Conservation (phyloP, 768 basidiomycete genomes). For the Suillus placidus region DNA sequence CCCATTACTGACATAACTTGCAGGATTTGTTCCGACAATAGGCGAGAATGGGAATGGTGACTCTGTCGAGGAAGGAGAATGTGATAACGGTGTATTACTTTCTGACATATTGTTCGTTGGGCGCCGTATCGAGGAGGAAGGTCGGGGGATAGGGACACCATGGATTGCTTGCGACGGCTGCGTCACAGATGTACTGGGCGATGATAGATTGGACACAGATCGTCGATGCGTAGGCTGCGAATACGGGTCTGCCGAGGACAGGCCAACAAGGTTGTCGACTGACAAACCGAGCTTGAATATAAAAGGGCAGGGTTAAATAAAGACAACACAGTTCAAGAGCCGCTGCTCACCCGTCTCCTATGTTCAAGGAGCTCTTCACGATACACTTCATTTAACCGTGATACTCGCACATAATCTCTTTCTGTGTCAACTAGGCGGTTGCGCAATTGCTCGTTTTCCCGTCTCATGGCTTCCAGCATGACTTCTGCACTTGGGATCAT, state of each 20-base stretch:
- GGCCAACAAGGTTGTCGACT: slow-evolving; percentile 78
- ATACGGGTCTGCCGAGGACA: slow-evolving; percentile 65
- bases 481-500: slow-evolving; percentile 49
- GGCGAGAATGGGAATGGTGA: slow-evolving; percentile 74
- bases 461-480: slow-evolving; percentile 73
- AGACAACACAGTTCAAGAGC: slow-evolving; percentile 13
- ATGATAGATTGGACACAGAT: slow-evolving; percentile 40
- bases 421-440: slow-evolving; percentile 72
- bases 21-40: slow-evolving; percentile 50
- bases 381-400: slow-evolving; percentile 80
- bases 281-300: slow-evolving; percentile 63
- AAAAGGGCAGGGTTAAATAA: slow-evolving; percentile 5
- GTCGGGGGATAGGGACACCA: slow-evolving; percentile 78
- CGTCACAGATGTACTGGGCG: slow-evolving; percentile 30
- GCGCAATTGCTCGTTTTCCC: slow-evolving; percentile 79
- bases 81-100: slow-evolving; percentile 63
- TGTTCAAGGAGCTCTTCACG: slow-evolving; percentile 83
- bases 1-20: slow-evolving; percentile 57
- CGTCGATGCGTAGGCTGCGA: slow-evolving; percentile 74
- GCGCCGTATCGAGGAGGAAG: slow-evolving; percentile 63
- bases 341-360: slow-evolving; percentile 62
- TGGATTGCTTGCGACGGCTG: slow-evolving; percentile 41
- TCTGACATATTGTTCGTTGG: slow-evolving; percentile 50
- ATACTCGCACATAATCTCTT: slow-evolving; percentile 72
- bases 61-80: slow-evolving; percentile 66